Evolutionary conservation across 441 rosid species (phyloP).

Genomic region (Cnidoscolus chayamansa): DNA sequence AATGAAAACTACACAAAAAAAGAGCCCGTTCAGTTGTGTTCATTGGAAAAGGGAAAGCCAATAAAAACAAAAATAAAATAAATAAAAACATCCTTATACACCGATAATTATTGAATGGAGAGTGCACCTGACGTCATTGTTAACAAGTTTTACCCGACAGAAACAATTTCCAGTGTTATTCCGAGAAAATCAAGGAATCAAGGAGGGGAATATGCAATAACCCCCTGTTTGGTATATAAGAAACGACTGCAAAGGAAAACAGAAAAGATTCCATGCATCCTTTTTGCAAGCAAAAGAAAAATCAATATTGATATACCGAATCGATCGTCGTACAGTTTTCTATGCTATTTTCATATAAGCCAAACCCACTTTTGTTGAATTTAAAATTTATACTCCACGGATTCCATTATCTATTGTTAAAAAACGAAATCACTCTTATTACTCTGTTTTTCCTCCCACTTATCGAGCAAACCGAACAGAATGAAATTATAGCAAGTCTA

Average conservation of each 20-base stretch:
- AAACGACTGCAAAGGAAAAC: background rate
- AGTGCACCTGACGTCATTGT: background rate
- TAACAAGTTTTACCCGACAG: background rate
- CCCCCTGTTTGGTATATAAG: background rate
- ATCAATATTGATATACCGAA: background rate
- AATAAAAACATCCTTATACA: background rate
- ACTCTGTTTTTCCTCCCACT: background rate
- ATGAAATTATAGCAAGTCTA: background rate
- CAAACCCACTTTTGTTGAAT: background rate
- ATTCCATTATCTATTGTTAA: background rate
- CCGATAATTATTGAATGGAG: background rate
- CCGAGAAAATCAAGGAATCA: constrained; percentile 1
- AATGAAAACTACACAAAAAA: background rate
- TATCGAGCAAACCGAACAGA: background rate
- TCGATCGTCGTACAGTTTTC: background rate
- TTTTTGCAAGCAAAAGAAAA: background rate
- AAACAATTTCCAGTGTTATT: background rate
- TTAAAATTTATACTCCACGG: background rate
- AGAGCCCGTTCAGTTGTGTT: background rate
- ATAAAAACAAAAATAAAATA: background rate
- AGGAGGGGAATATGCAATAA: constrained; percentile 7
- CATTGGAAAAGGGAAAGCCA: background rate
- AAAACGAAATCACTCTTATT: background rate
- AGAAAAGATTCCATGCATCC: constrained; percentile 1
- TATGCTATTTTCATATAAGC: background rate